A percentile compares a stretch with the other conserved stretches of the same genome.
Conservation (phyloP, 371 early-diverging fungal genomes). For the Blyttiomyces sp. region DNA sequence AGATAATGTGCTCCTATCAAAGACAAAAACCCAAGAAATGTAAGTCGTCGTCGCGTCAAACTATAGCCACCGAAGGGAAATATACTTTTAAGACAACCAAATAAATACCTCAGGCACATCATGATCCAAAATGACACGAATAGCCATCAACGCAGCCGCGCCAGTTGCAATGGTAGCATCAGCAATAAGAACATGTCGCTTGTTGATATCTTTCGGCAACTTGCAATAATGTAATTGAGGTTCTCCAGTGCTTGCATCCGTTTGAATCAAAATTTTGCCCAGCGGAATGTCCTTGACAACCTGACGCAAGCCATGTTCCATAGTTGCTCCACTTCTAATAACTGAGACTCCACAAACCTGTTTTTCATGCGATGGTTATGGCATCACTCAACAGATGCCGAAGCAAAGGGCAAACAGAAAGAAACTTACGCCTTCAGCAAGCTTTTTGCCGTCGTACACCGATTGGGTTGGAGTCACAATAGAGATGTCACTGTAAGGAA, state of each 20-base stretch:
- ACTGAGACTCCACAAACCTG: slow-evolving; percentile 77
- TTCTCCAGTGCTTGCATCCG: slow-evolving; percentile 74
- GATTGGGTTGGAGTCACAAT: neutral
- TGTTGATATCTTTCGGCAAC: slow-evolving; percentile 61
- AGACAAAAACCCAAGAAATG: neutral
- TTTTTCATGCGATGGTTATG: too few species aligned
- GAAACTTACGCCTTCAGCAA: too few species aligned
- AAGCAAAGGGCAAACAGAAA: too few species aligned
- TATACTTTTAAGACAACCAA: slow-evolving; percentile 8
- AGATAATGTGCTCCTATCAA: slow-evolving; percentile 67
- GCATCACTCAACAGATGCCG: too few species aligned
- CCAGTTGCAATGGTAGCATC: slow-evolving; percentile 55
- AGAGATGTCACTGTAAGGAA: neutral
- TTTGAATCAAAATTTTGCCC: slow-evolving; percentile 89
- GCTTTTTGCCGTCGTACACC: neutral
- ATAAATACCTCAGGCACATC: slow-evolving; percentile 63
- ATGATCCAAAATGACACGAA: slow-evolving; percentile 85
- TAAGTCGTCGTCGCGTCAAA: neutral
- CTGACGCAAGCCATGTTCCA: slow-evolving; percentile 81
- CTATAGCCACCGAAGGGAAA: too few species aligned
- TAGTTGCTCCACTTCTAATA: slow-evolving; percentile 75
- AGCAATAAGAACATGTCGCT: slow-evolving; percentile 62
- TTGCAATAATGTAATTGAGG: slow-evolving; percentile 79
- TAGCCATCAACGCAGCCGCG: slow-evolving; percentile 90
- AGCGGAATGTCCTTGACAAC: slow-evolving; percentile 75